Conservation (phyloP, 2,329 filamentous ascomycete species). For the Cladophialophora psammophila region DNA sequence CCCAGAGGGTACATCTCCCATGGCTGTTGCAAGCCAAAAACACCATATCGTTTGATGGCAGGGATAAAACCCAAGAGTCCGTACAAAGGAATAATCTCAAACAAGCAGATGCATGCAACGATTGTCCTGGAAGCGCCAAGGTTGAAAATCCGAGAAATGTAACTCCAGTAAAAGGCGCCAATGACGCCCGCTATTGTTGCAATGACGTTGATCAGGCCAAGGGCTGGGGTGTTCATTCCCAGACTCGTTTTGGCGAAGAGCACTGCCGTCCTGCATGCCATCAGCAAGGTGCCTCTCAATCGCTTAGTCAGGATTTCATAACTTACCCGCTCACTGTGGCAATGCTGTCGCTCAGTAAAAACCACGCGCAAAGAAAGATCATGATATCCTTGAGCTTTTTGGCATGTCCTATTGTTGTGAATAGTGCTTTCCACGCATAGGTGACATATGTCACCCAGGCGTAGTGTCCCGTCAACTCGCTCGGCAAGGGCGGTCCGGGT, state of each 20-base stretch:
- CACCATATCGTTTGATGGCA: slow-evolving; percentile 74
- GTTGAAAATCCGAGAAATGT: slow-evolving; percentile 72
- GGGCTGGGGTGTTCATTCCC: slow-evolving; percentile 83
- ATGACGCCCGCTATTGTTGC: slow-evolving; percentile 82
- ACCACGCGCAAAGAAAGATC: slow-evolving; percentile 90
- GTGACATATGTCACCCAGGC: slow-evolving; percentile 75
- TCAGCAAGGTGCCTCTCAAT: slow-evolving; percentile 7
- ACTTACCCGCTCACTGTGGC: slow-evolving; percentile 81
- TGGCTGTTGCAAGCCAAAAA: slow-evolving; percentile 85
- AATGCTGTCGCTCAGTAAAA: slow-evolving; percentile 90
- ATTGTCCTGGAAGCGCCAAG: slow-evolving; percentile 86
- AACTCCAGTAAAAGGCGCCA: slow-evolving; percentile 90
- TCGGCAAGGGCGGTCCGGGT: slow-evolving; percentile 80
- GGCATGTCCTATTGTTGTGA: slow-evolving; percentile 78
- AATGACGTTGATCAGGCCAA: slow-evolving; percentile 94
- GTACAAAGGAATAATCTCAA: slow-evolving; percentile 92
- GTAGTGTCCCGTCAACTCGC: slow-evolving; percentile 46
- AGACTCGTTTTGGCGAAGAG: slow-evolving; percentile 94
- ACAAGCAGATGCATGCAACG: slow-evolving; percentile 85
- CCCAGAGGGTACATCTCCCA: slow-evolving; percentile 98
- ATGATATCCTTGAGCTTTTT: slow-evolving; percentile 78
- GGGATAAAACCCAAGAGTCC: slow-evolving; percentile 88
- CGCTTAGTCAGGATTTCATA: background rate
- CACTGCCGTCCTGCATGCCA: slow-evolving; percentile 71
- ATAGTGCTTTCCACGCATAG: slow-evolving; percentile 87